Evolutionary conservation across 2,329 filamentous ascomycete genomes (phyloP).

Genomic region (Diaporthe citrichinensis): DNA sequence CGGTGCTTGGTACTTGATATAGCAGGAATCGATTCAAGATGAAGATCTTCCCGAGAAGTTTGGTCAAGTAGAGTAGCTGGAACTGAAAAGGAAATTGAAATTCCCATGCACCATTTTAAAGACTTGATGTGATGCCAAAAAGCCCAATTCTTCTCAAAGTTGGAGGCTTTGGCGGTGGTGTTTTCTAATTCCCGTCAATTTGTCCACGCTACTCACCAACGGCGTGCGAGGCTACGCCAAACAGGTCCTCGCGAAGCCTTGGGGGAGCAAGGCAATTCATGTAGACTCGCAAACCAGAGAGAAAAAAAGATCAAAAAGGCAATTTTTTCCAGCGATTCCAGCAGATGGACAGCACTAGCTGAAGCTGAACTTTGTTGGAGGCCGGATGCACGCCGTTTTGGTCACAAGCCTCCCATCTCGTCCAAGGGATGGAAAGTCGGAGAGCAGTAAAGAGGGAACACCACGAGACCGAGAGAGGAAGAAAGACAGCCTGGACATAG

Average conservation of each 20-base stretch:
- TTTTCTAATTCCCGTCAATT: not conserved
- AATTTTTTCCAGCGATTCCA: not conserved
- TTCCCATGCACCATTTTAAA: too few species aligned
- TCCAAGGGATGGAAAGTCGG: not conserved
- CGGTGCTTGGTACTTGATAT: not conserved
- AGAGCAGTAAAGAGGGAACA: not conserved
- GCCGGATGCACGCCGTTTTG: not conserved
- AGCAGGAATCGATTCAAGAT: not conserved
- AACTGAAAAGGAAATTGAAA: not conserved
- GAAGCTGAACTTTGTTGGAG: not conserved
- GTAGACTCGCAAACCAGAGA: not conserved
- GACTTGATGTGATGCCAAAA: not conserved
- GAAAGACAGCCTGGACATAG: too few species aligned
- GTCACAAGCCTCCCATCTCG: not conserved
- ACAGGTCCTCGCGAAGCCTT: not conserved
- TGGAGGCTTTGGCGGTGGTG: not conserved
- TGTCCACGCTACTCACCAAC: not conserved
- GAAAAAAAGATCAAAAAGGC: too few species aligned
- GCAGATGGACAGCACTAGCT: conserved; percentile 4
- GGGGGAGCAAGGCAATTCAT: too few species aligned
- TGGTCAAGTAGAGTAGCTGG: not conserved
- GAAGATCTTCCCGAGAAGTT: not conserved
- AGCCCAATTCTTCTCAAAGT: not conserved
- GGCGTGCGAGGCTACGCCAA: not conserved
- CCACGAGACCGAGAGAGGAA: not conserved